These are phyloP conservation scores for Allomyces javanicus DNA, from an alignment of 192 early-diverging fungal genomes.

Conservation along the genomic window DNA sequence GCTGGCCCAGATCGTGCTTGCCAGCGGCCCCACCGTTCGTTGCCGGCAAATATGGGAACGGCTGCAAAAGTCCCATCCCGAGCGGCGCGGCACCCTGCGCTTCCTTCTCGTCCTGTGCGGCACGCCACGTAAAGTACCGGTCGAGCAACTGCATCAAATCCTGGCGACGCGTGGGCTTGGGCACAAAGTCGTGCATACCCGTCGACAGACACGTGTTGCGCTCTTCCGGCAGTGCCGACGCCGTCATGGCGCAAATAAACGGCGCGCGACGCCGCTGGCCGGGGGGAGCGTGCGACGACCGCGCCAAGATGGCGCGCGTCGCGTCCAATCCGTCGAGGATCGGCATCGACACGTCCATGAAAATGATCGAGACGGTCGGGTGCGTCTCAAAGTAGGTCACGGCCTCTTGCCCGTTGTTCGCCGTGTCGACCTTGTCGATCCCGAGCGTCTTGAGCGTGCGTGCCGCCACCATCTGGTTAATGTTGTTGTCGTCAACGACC, in stretches of 20 bases:
- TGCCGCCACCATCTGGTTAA: constrained; percentile 2
- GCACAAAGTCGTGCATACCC: constrained; percentile 1
- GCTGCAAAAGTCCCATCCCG: too few relatives aligned
- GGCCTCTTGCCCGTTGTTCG: not conserved
- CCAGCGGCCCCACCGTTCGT: too few relatives aligned
- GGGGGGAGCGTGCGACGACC: not conserved
- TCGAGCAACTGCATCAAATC: not conserved
- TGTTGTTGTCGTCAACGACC: constrained; percentile 9
- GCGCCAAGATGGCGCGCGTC: constrained; percentile 5
- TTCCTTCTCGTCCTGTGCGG: not conserved
- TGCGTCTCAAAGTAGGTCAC: not conserved
- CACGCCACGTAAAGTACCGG: not conserved
- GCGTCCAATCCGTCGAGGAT: constrained; percentile 16
- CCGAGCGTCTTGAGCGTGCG: not conserved
- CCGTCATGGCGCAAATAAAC: not conserved
- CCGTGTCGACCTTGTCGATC: not conserved
- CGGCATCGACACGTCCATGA: constrained; percentile 18
- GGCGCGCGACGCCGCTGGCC: not conserved
- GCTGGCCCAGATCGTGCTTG: too few relatives aligned
- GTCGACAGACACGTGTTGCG: not conserved
- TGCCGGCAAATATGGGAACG: too few relatives aligned
- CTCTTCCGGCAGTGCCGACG: not conserved
- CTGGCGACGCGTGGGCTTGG: not conserved
- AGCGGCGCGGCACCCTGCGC: too few relatives aligned
- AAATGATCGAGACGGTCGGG: constrained; percentile 1